A percentile compares a stretch with the other conserved stretches of the same genome.
These are phyloP conservation scores for Botryosphaeria dothidea DNA, from an alignment of 2,329 filamentous ascomycete genomes.

Conservation along the genomic window DNA sequence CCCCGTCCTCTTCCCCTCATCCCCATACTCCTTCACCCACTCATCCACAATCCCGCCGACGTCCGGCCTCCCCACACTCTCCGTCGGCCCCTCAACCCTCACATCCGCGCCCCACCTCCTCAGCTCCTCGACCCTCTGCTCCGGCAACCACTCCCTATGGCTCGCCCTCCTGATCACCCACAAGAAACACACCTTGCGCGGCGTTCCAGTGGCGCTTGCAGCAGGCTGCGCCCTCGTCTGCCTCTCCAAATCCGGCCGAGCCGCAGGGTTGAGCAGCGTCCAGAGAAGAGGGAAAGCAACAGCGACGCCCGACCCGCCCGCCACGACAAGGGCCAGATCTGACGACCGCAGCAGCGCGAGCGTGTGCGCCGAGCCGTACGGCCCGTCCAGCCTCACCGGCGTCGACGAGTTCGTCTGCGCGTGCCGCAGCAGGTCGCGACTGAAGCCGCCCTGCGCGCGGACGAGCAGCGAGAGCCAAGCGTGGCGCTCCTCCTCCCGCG, in stretches of 20 bases:
- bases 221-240: slow-evolving; percentile 25
- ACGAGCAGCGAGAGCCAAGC: slow-evolving; percentile 61
- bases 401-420: slow-evolving; percentile 49
- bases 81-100: slow-evolving; percentile 57
- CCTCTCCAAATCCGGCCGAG: slow-evolving; percentile 24
- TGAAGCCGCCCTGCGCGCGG: slow-evolving; percentile 62
- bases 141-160: slow-evolving; percentile 58
- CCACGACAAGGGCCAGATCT: slow-evolving; percentile 56
- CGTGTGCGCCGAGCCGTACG: slow-evolving; percentile 62
- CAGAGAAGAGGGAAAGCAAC: slow-evolving; percentile 63
- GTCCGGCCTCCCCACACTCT: slow-evolving; percentile 56
- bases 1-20: slow-evolving; percentile 40
- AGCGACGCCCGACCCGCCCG: slow-evolving; percentile 66
- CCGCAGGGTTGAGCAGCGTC: slow-evolving; percentile 42
- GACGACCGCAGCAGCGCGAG: slow-evolving; percentile 54
- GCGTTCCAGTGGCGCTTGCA: no score
- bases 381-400: slow-evolving; percentile 60
- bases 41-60: slow-evolving; percentile 46
- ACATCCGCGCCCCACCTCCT: slow-evolving; percentile 53
- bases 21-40: slow-evolving; percentile 36
- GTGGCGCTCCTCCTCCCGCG: slow-evolving; percentile 34
- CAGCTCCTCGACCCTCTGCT: slow-evolving; percentile 52
- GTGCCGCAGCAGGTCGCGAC: slow-evolving; percentile 54
- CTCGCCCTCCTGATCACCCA: slow-evolving; percentile 59
- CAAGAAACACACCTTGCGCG: slow-evolving; percentile 51